Evolutionary conservation across 2,329 filamentous ascomycete genomes (phyloP), one percentile per base, ranked within the genome.

Genomic region (Aspergillus persii): DNA sequence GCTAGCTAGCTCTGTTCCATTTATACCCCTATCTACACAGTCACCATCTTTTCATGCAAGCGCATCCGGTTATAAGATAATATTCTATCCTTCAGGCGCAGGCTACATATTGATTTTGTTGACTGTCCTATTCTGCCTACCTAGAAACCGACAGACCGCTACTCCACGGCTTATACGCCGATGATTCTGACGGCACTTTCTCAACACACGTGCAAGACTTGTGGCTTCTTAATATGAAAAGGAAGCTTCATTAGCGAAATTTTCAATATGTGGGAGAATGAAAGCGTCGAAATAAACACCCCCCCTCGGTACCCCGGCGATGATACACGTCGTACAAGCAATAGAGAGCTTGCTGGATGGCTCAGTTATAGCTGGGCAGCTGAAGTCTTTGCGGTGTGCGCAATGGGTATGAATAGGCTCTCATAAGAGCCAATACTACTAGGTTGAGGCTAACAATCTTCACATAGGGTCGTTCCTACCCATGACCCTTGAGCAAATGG

Each of bases 361-460:
- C 99, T 98, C 77, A 89, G 89, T 74, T 98, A 98, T 80, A 90
- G 90, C 47, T 98, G 96, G 83, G 95, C 95, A 27, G 92, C 94
- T 23, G 95, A 99, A 79, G 94, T 96, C 56, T 98, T 97, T 74
- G 91, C 96, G 15, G 91, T 98, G 58, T 98, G 95, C 75, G 94
- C 87, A 26, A 86, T 90, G 73, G 87, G 93, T 78, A 74, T 58
- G 69, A 53, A 39, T 46, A 53, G 9, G 26, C 39, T 30, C 29
- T 23, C 46, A 7, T 23, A 47, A 1, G 26, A 5, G 18, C 26
- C 8, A 23, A 51, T 31, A 33, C 41, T 23, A 23, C 18, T 23
- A 26, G 26, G 9, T 47, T 2, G 15, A 27, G 18, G 26, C 26
- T 47, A 47, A 44, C 30, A 30, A 30, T 47, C 41, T 33, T 39